Evolutionary conservation across 257 asterid genomes (phyloP).

Genomic region (Jasminum sambac): DNA sequence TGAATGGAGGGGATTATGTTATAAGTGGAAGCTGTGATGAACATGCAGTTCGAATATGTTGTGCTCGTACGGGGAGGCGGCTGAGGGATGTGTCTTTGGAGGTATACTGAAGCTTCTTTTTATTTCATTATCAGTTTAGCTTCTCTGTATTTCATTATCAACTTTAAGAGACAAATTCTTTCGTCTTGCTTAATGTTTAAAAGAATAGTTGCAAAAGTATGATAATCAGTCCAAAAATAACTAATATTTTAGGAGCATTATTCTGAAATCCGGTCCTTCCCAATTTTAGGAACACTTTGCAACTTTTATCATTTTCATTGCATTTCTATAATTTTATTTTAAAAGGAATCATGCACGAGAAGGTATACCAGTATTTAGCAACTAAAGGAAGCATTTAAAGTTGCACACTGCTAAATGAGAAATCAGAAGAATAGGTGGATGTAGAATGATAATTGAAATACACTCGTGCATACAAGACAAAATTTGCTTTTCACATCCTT

Average conservation of each 20-base stretch:
- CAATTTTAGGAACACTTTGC: background rate
- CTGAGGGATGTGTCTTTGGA: slow-evolving; percentile 80
- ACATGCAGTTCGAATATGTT: slow-evolving; percentile 78
- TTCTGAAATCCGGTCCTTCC: background rate
- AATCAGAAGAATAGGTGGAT: background rate
- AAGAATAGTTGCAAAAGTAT: background rate
- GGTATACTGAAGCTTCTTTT: slow-evolving; percentile 40
- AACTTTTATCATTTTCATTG: slow-evolving; percentile 18
- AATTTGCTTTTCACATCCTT: slow-evolving; percentile 6
- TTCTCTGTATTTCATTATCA: background rate
- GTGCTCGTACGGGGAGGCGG: slow-evolving; percentile 94
- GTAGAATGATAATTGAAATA: background rate
- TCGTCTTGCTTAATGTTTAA: background rate
- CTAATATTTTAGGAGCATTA: background rate
- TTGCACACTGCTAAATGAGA: background rate
- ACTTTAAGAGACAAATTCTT: background rate
- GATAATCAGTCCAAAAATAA: background rate
- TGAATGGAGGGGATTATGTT: slow-evolving; percentile 89
- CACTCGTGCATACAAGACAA: too few species aligned
- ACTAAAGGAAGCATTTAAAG: background rate
- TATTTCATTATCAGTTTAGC: background rate
- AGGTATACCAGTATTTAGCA: background rate
- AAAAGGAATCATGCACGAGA: background rate
- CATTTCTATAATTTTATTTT: slow-evolving; percentile 3
- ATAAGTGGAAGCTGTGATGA: slow-evolving; percentile 99